Evolutionary conservation across 2,329 filamentous ascomycete genomes (phyloP).

Genomic region (Achaetomium macrosporum): DNA sequence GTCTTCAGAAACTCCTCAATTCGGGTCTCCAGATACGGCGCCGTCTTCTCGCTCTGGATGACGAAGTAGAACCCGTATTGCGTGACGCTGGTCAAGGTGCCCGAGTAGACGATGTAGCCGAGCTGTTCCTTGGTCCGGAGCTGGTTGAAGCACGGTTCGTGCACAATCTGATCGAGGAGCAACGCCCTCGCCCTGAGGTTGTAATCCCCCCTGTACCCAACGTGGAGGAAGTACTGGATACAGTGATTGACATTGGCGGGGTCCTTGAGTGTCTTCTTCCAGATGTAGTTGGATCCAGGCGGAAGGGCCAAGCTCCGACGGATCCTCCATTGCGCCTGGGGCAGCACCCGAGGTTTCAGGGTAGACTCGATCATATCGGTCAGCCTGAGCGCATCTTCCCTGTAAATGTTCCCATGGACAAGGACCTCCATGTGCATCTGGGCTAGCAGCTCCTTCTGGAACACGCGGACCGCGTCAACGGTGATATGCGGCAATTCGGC

Average conservation of each 20-base stretch:
- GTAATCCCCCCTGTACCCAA: conserved; percentile 65
- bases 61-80: conserved; percentile 83
- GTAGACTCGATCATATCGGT: conserved; percentile 76
- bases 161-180: conserved; percentile 81
- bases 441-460: conserved; percentile 72
- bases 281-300: conserved; percentile 75
- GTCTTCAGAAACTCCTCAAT: conserved; percentile 77
- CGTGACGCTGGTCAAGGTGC: conserved; percentile 63
- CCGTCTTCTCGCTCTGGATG: conserved; percentile 85
- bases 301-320: conserved; percentile 72
- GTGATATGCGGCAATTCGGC: conserved; percentile 71
- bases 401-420: conserved; percentile 88
- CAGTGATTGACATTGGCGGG: conserved; percentile 85
- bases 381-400: conserved; percentile 82
- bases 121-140: conserved; percentile 95
- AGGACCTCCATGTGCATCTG: conserved; percentile 86
- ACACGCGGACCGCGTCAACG: conserved; percentile 65
- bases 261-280: conserved; percentile 73
- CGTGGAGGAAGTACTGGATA: conserved; percentile 69
- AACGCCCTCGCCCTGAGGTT: conserved; percentile 67
- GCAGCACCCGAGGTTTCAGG: conserved; percentile 67
- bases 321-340: conserved; percentile 73
- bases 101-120: conserved; percentile 91
- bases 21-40: conserved; percentile 75
- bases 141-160: conserved; percentile 92